Conservation (phyloP, 805 yeast genomes). For the Wickerhamomyces bovis region DNA sequence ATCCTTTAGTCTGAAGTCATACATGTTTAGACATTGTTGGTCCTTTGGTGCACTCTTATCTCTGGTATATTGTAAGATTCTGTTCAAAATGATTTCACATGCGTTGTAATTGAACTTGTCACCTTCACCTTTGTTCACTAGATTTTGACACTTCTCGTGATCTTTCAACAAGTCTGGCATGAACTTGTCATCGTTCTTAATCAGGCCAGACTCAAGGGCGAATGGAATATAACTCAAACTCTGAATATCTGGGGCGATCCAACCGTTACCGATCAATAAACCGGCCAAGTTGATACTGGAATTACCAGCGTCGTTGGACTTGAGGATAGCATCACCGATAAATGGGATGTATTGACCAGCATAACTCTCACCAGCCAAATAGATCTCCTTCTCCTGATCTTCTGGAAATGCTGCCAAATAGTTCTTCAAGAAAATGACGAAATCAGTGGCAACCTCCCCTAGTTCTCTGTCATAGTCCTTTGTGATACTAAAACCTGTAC, state of each 20-base stretch:
- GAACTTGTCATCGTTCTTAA: slow-evolving; percentile 34
- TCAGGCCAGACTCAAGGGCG: slow-evolving; percentile 50
- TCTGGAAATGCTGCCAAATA: slow-evolving; percentile 73
- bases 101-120: slow-evolving; percentile 27
- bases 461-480: slow-evolving; percentile 50
- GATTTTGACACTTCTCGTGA: slow-evolving; percentile 58
- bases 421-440: slow-evolving; percentile 56
- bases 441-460: slow-evolving; percentile 51
- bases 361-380: slow-evolving; percentile 90
- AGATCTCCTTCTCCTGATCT: slow-evolving; percentile 54
- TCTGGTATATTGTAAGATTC: slow-evolving; percentile 25
- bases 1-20: slow-evolving; percentile 69
- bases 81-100: slow-evolving; percentile 40
- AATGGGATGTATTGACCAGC: slow-evolving; percentile 97
- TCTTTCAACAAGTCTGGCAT: slow-evolving; percentile 38
- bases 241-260: slow-evolving; percentile 87
- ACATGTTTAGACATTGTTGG: slow-evolving; percentile 71
- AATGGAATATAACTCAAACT: slow-evolving; percentile 75
- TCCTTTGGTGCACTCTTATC: slow-evolving; percentile 28
- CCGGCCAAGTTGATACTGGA: slow-evolving; percentile 47
- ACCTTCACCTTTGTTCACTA: slow-evolving; percentile 29
- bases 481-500: slow-evolving; percentile 81
- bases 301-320: slow-evolving; percentile 31
- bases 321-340: slow-evolving; percentile 58
- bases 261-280: slow-evolving; percentile 83